Conservation (phyloP, 768 basidiomycete species). For the Mycena leptocephala region DNA sequence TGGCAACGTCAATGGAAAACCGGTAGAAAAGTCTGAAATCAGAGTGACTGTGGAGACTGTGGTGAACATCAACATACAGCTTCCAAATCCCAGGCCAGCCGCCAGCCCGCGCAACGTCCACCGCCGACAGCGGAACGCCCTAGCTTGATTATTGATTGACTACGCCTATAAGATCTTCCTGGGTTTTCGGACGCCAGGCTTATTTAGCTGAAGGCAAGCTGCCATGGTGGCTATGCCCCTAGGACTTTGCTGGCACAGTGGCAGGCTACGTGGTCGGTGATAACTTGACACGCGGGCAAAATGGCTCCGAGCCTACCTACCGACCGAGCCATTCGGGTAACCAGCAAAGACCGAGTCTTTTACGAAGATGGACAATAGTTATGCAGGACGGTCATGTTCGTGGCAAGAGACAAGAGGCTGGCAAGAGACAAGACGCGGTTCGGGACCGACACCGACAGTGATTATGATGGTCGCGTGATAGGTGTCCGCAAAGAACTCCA, state of each 20-base stretch:
- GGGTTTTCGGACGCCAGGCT: background rate
- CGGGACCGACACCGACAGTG: background rate
- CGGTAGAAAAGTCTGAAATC: background rate
- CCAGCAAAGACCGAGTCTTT: too few relatives aligned
- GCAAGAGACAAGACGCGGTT: too few relatives aligned
- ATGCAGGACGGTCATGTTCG: too few relatives aligned
- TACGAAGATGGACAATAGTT: too few relatives aligned
- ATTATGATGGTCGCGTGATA: background rate
- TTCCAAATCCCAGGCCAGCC: constrained; percentile 8
- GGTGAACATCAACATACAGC: background rate
- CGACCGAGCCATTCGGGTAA: too few relatives aligned
- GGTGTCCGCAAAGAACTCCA: background rate
- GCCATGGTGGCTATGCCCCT: background rate
- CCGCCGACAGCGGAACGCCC: background rate
- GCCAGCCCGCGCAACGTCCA: background rate
- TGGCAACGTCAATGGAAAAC: constrained; percentile 3
- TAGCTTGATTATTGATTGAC: background rate
- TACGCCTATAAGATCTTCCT: background rate
- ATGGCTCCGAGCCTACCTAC: too few relatives aligned
- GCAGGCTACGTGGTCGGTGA: too few relatives aligned
- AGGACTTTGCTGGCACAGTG: too few relatives aligned
- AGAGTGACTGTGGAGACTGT: background rate
- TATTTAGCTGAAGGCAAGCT: background rate
- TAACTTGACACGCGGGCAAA: too few relatives aligned
- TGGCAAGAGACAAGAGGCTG: too few relatives aligned